These are phyloP conservation scores for Scheffersomyces amazonensis DNA, from an alignment of 805 yeast species.

Conservation along the genomic window DNA sequence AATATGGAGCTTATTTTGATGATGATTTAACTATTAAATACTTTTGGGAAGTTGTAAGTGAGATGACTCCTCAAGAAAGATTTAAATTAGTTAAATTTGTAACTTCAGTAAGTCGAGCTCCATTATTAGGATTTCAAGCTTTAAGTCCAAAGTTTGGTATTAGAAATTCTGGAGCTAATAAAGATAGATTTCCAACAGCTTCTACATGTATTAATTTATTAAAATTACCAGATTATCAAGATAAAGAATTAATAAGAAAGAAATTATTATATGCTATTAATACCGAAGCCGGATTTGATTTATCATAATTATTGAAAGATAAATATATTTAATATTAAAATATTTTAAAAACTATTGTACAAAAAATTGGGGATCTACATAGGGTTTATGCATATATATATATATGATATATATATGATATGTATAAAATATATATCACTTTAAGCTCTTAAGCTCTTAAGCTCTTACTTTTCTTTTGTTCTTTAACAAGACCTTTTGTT, in stretches of 20 bases:
- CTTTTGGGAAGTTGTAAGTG: constrained; percentile 76
- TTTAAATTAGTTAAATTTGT: constrained; percentile 77
- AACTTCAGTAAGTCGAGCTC: constrained; percentile 90
- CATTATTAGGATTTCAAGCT: constrained; percentile 78
- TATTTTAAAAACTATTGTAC: too few species aligned
- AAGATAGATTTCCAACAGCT: constrained; percentile 76
- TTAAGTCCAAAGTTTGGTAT: constrained; percentile 80
- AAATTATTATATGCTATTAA: constrained; percentile 78
- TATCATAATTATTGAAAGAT: constrained; percentile 54
- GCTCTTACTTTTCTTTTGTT: constrained; percentile 47
- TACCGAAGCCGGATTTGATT: constrained; percentile 84
- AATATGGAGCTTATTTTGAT: constrained; percentile 60
- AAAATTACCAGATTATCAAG: constrained; percentile 78
- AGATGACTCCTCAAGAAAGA: constrained; percentile 61
- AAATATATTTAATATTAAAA: too few species aligned
- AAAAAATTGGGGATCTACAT: not conserved
- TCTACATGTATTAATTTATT: constrained; percentile 90
- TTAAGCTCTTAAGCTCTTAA: too few species aligned
- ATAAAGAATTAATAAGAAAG: constrained; percentile 52
- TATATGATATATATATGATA: too few species aligned
- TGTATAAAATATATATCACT: too few species aligned
- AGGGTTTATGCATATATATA: not conserved
- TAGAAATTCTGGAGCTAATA: constrained; percentile 57
- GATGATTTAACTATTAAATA: constrained; percentile 56
- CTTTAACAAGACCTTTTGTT: constrained; percentile 59